Evolutionary conservation across 306 rosid species (phyloP), one percentile per base, ranked within the genome.

Genomic region (Lithocarpus polystachyus): DNA sequence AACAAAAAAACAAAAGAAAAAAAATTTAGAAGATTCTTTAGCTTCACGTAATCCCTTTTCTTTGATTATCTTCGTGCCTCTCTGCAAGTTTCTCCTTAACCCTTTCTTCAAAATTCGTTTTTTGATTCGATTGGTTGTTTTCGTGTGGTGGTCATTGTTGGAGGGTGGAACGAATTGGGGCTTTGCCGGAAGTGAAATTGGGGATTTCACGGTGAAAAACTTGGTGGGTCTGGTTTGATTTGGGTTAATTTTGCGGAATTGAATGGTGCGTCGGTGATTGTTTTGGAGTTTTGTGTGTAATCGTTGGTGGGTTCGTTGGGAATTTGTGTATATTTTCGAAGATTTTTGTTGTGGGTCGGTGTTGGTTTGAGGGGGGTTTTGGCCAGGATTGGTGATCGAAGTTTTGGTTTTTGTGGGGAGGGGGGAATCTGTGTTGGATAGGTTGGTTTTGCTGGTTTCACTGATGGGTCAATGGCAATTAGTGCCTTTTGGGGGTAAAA

Each of bases 31-130:
- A 64, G 74, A 75, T 69, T 79, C 80, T 75, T 75, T 86, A 45
- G 83, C 89, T 76, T 79, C 90, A 90, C 97, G 94, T 82, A 83
- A 88, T 84, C 86, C 77, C 51, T 75, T 76, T 68, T 18, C 40
- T 24, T 70, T 29, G 75, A 78, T 88, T 15, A 73, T 82, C 35
- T 43, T 40, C 45, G 62, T 28, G 72, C 17, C 2, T 51, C 54
- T 13, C 57, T 51, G 74, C 78, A 80, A 87, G 76, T 56, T 85
- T 74, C 57, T 78, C 74, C 73, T 73, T 79, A 43, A 43, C 75
- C 20, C 69, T 68, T 73, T 72, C 29, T 56, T 68, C 78, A 19
- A 79, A 65, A 28, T 14, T 65, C 61, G 69, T 76, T 26, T 26
- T 31, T 3, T 52, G 6, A 37, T 54, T 83, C 68, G 64, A 78